phyloP scores from a whole-genome alignment of 2,329 filamentous ascomycete genomes.

The Coleophoma crateriformis region DNA sequence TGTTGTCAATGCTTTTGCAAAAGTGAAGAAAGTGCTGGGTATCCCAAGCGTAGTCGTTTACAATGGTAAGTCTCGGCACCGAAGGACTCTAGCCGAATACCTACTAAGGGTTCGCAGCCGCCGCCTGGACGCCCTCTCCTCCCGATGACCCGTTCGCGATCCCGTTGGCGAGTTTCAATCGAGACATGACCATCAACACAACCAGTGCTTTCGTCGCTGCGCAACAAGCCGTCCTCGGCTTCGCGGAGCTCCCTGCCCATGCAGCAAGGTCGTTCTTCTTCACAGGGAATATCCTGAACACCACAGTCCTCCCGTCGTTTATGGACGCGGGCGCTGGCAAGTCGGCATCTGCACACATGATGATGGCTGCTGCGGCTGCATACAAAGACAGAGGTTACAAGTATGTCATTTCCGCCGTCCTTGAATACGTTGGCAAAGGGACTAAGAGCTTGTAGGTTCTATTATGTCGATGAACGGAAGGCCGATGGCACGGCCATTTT shows the following conservation, averaged over 20 bases:
- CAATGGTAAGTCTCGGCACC: slow-evolving; percentile 25
- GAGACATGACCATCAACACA: slow-evolving; percentile 31
- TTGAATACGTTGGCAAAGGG: background rate
- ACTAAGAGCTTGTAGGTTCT: slow-evolving; percentile 34
- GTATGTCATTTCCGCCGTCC: slow-evolving; percentile 1
- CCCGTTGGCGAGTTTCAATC: slow-evolving; percentile 19
- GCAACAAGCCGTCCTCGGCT: slow-evolving; percentile 29
- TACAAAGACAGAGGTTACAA: slow-evolving; percentile 30
- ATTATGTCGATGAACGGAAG: slow-evolving; percentile 45
- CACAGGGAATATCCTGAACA: slow-evolving; percentile 37
- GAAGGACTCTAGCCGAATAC: background rate
- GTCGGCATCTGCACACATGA: slow-evolving; percentile 26
- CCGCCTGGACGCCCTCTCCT: slow-evolving; percentile 13
- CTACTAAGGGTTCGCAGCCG: background rate
- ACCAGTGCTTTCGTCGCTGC: slow-evolving; percentile 32
- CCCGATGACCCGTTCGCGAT: slow-evolving; percentile 24
- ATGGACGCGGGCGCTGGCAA: slow-evolving; percentile 35
- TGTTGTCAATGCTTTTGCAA: slow-evolving; percentile 30
- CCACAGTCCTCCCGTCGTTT: slow-evolving; percentile 21
- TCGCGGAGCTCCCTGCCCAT: slow-evolving; percentile 17
- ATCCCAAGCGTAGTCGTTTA: slow-evolving; percentile 38
- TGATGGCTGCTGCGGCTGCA: slow-evolving; percentile 26
- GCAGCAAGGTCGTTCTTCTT: slow-evolving; percentile 36
- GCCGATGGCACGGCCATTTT: slow-evolving; percentile 30
- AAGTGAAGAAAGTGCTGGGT: slow-evolving; percentile 26